Evolutionary conservation across 2,329 filamentous ascomycete genomes (phyloP).

Genomic region (Fusarium compactum): DNA sequence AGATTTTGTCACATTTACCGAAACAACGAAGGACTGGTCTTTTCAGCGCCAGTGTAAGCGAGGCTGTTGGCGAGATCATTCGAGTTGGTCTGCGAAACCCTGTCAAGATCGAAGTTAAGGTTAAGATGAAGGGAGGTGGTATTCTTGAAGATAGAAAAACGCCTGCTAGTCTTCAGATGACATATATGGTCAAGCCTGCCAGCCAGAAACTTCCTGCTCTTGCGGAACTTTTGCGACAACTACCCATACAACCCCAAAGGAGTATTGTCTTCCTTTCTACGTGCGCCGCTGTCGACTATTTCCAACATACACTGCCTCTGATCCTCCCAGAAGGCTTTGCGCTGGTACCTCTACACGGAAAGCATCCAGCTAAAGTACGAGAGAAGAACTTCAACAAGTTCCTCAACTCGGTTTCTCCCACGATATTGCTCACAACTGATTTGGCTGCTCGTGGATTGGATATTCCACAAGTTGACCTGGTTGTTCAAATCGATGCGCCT

Average conservation of each 20-base stretch:
- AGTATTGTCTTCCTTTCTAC: constrained; percentile 94
- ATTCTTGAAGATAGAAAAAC: constrained; percentile 84
- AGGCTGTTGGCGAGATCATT: constrained; percentile 93
- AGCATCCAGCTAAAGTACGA: constrained; percentile 88
- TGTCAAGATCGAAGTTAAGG: constrained; percentile 93
- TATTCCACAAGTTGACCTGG: constrained; percentile 90
- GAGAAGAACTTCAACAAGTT: constrained; percentile 90
- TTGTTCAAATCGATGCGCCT: constrained; percentile 85
- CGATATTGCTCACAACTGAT: constrained; percentile 91
- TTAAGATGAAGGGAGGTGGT: constrained; percentile 78
- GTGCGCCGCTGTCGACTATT: constrained; percentile 95
- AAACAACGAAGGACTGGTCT: constrained; percentile 94
- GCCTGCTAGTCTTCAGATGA: constrained; percentile 92
- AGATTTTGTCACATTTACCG: constrained; percentile 83
- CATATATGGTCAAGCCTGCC: constrained; percentile 80
- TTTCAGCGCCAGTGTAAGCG: constrained; percentile 95
- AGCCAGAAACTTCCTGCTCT: constrained; percentile 84
- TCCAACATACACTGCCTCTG: constrained; percentile 80
- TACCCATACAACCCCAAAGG: constrained; percentile 82
- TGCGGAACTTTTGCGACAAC: constrained; percentile 73
- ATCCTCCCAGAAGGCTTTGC: constrained; percentile 77
- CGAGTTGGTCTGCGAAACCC: constrained; percentile 92
- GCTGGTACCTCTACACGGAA: constrained; percentile 88
- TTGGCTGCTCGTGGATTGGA: constrained; percentile 91
- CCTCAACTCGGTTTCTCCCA: constrained; percentile 77